These are phyloP conservation scores for Aspergillus sclerotioniger DNA, from an alignment of 495 filamentous ascomycete species.

Conservation along the genomic window DNA sequence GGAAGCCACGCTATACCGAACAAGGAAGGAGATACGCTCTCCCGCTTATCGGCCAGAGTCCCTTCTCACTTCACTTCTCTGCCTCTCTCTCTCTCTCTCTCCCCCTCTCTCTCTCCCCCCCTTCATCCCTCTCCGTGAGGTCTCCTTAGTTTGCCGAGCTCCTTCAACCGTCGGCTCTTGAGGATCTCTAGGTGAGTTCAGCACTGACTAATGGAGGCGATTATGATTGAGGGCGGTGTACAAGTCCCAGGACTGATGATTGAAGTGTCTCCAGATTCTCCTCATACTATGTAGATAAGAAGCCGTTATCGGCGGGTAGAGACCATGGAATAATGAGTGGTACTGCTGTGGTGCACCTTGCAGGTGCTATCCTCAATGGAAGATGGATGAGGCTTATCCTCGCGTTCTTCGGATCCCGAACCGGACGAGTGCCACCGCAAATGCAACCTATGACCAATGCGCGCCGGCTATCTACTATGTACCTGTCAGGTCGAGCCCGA, in stretches of 20 bases:
- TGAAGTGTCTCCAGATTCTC: too few relatives aligned
- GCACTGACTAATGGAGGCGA: not conserved
- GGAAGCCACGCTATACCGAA: constrained; percentile 10
- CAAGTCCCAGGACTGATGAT: too few relatives aligned
- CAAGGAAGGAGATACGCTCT: constrained; percentile 16
- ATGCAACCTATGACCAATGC: too few relatives aligned
- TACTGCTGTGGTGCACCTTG: too few relatives aligned
- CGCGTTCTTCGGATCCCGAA: constrained; percentile 2
- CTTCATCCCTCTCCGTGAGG: not conserved
- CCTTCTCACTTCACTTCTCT: not conserved
- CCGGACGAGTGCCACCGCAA: not conserved
- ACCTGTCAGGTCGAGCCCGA: too few relatives aligned
- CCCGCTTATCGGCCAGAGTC: constrained; percentile 8
- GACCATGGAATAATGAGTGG: too few relatives aligned
- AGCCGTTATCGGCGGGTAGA: too few relatives aligned
- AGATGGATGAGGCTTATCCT: not conserved
- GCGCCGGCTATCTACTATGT: too few relatives aligned
- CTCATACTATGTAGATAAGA: too few relatives aligned
- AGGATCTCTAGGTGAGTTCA: not conserved
- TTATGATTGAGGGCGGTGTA: too few relatives aligned
- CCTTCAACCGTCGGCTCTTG: not conserved
- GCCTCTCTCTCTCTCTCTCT: not conserved
- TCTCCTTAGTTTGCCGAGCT: not conserved
- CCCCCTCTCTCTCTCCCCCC: not conserved
- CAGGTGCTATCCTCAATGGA: too few relatives aligned